These are phyloP conservation scores for Spergularia azorica DNA, from an alignment of 179 eudicot species.

Conservation along the genomic window DNA sequence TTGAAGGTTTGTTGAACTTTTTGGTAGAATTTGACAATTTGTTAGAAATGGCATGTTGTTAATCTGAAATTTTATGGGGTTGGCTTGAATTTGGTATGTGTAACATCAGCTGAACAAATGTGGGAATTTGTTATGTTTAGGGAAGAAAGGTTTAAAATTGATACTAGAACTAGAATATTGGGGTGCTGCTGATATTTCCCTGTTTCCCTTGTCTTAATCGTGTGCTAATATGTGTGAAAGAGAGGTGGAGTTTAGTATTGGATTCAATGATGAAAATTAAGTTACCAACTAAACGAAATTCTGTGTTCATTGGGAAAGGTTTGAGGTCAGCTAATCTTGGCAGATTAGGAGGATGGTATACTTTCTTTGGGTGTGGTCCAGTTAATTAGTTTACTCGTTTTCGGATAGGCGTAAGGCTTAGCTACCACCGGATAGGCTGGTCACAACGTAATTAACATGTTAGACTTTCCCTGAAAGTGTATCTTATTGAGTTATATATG, in stretches of 20 bases:
- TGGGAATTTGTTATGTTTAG: conserved; percentile 7
- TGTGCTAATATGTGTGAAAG: not conserved
- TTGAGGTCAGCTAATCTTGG: conserved; percentile 26
- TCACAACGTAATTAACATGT: not conserved
- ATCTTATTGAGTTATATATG: conserved; percentile 5
- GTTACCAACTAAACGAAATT: conserved; percentile 16
- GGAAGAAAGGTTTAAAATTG: not conserved
- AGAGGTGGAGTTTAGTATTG: conserved; percentile 4
- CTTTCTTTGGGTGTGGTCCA: conserved; percentile 21
- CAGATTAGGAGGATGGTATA: not conserved
- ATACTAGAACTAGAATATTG: not conserved
- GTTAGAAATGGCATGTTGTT: not conserved
- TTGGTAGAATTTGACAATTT: not conserved
- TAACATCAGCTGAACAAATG: conserved; percentile 8
- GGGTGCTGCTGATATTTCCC: not conserved
- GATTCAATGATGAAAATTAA: conserved; percentile 2
- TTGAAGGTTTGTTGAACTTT: not conserved
- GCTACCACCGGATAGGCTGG: not conserved
- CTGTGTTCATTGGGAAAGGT: conserved; percentile 7
- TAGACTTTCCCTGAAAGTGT: not conserved
- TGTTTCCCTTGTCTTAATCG: conserved; percentile 6
- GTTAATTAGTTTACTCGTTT: not conserved
- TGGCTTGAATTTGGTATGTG: conserved; percentile 3
- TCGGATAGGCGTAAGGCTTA: not conserved
- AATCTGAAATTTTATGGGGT: not conserved